phyloP scores from a whole-genome alignment of 176 grass and related monocot species.

The Luzula sylvatica region DNA sequence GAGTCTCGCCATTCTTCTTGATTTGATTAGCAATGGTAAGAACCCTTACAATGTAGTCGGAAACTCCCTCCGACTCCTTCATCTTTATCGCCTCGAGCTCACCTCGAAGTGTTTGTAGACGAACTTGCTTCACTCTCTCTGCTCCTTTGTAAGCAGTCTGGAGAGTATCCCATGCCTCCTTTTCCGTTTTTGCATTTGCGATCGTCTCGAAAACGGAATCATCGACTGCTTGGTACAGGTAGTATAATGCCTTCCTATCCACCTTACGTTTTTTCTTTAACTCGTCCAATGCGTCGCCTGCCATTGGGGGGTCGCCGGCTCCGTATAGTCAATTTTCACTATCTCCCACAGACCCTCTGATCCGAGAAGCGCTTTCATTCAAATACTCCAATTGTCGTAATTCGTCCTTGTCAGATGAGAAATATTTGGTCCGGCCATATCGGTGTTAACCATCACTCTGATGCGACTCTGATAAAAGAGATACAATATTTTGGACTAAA shows the following conservation, averaged over 20 bases:
- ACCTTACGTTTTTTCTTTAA: background rate
- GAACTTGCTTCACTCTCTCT: background rate
- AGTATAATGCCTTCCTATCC: background rate
- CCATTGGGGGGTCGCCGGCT: no score
- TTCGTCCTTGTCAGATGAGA: background rate
- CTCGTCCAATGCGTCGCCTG: background rate
- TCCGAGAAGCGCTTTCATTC: no score
- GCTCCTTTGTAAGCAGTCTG: background rate
- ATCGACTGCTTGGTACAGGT: background rate
- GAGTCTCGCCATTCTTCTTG: background rate
- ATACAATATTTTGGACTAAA: no score
- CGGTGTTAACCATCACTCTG: background rate
- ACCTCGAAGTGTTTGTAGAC: no score
- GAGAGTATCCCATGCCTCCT: background rate
- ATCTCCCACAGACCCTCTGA: background rate
- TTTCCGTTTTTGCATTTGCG: background rate
- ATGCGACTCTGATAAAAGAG: background rate
- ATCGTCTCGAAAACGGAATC: conserved; percentile 1
- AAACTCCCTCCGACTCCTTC: no score
- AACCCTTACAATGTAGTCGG: background rate
- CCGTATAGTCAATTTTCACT: background rate
- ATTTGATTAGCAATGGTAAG: background rate
- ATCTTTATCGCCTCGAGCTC: no score
- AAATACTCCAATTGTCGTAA: no score
- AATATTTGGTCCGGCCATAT: background rate